A percentile compares a stretch with the other conserved stretches of the same genome.
These are phyloP conservation scores for Trichophaea hybrida DNA, from an alignment of 2,329 filamentous ascomycete species.

Conservation along the genomic window DNA sequence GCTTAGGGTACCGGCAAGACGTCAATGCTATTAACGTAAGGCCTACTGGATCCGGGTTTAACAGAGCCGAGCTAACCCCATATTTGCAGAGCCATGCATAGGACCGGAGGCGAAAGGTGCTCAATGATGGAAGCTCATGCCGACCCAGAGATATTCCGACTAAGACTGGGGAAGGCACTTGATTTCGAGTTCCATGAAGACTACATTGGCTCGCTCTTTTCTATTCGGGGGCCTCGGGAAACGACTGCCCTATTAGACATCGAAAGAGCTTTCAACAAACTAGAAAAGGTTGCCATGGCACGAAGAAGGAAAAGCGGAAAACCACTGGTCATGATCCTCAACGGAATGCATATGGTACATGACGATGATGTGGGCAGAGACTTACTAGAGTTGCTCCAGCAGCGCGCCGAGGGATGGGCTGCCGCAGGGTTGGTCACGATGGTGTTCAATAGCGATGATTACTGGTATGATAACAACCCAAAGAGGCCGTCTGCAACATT, in stretches of 20 bases:
- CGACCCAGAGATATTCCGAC: constrained; percentile 86
- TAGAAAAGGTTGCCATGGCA: constrained; percentile 82
- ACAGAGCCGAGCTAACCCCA: not conserved
- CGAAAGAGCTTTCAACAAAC: constrained; percentile 89
- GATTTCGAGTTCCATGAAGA: constrained; percentile 97
- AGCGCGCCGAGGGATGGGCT: constrained; percentile 92
- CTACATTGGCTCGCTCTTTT: constrained; percentile 92
- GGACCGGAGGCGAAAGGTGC: constrained; percentile 67
- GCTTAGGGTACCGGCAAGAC: constrained; percentile 82
- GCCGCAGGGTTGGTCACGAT: constrained; percentile 79
- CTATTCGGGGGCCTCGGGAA: constrained; percentile 80
- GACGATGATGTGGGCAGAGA: constrained; percentile 90
- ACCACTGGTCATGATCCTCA: constrained; percentile 85
- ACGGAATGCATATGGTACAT: constrained; percentile 78
- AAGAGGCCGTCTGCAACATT: not conserved
- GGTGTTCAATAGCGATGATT: constrained; percentile 93
- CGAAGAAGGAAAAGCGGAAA: constrained; percentile 45
- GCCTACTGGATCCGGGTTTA: not conserved
- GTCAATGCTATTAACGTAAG: constrained; percentile 71
- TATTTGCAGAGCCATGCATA: constrained; percentile 55
- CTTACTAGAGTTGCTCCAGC: constrained; percentile 83
- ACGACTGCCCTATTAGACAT: constrained; percentile 88
- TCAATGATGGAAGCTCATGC: constrained; percentile 95
- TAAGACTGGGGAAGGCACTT: constrained; percentile 79
- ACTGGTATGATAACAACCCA: constrained; percentile 46